phyloP scores from a whole-genome alignment of 1,139 yeast genomes.

The Kodamaea derodonti region DNA sequence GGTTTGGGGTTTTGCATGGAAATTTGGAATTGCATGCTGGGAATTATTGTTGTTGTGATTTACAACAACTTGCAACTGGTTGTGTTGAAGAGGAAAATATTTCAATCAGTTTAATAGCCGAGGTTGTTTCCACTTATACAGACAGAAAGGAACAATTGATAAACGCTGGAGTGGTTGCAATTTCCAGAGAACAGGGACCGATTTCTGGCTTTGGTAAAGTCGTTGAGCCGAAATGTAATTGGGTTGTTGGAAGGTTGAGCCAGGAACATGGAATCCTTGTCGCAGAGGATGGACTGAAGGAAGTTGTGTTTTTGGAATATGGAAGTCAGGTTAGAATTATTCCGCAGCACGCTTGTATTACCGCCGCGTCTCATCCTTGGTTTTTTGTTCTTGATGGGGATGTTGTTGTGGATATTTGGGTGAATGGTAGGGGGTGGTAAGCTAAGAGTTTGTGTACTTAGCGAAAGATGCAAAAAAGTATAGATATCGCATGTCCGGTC shows the following conservation, averaged over 20 bases:
- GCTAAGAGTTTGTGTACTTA: too few species aligned
- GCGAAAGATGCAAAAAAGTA: too few species aligned
- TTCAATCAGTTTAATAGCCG: constrained; percentile 58
- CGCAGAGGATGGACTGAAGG: constrained; percentile 24
- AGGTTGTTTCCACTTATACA: constrained; percentile 60
- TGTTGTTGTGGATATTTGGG: constrained; percentile 63
- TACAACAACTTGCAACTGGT: constrained; percentile 71
- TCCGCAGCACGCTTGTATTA: constrained; percentile 76
- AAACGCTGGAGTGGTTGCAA: constrained; percentile 70
- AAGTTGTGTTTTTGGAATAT: constrained; percentile 38
- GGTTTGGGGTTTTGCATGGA: constrained; percentile 32
- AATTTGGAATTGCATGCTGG: constrained; percentile 75
- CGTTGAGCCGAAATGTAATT: constrained; percentile 31
- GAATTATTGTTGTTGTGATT: constrained; percentile 67
- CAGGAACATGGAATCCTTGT: constrained; percentile 64
- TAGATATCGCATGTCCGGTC: too few species aligned
- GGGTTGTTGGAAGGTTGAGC: constrained; percentile 56
- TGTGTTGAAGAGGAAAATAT: constrained; percentile 47
- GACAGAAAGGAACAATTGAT: constrained; percentile 58
- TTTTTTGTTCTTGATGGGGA: constrained; percentile 53
- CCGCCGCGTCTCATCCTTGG: constrained; percentile 62
- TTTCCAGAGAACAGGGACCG: constrained; percentile 61
- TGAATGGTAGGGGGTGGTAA: constrained; percentile 54
- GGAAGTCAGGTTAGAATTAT: constrained; percentile 54
- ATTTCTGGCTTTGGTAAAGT: constrained; percentile 49